Conservation (phyloP, 352 stramenopile species). For the Pythium rishiriense region DNA sequence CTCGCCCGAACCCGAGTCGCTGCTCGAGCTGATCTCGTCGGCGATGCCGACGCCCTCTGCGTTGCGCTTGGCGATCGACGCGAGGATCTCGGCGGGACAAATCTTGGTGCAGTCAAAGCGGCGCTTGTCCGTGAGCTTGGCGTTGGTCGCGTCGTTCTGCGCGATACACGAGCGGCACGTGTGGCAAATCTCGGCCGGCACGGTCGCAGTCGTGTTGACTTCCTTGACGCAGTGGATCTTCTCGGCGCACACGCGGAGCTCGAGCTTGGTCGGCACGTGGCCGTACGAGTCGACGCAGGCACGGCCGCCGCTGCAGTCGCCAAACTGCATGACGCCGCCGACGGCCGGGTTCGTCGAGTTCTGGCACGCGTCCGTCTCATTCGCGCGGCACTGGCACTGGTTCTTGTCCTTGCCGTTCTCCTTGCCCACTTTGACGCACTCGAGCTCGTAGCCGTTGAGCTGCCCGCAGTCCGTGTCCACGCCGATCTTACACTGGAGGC, state of each 20-base stretch:
- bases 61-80: constrained; percentile 62
- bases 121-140: constrained; percentile 49
- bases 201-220: constrained; percentile 59
- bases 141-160: constrained; percentile 64
- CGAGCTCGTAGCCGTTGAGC: constrained; percentile 69
- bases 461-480: constrained; percentile 48
- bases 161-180: constrained; percentile 81
- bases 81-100: constrained; percentile 64
- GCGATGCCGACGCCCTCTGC: constrained; percentile 53
- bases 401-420: constrained; percentile 70
- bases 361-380: constrained; percentile 52
- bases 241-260: constrained; percentile 63
- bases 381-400: constrained; percentile 53
- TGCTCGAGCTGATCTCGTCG: constrained; percentile 42
- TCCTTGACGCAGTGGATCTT: constrained; percentile 74
- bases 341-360: constrained; percentile 39
- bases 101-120: constrained; percentile 80
- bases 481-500: constrained; percentile 45
- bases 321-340: constrained; percentile 59
- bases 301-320: constrained; percentile 51
- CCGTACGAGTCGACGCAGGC: constrained; percentile 66
- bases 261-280: constrained; percentile 47
- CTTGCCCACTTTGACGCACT: constrained; percentile 60
- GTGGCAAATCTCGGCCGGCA: constrained; percentile 70
- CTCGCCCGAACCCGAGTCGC: constrained; percentile 26